Base-by-base conservation (phyloP, 192 early-diverging fungal genomes). In the Dimargaris verticillata region DNA sequence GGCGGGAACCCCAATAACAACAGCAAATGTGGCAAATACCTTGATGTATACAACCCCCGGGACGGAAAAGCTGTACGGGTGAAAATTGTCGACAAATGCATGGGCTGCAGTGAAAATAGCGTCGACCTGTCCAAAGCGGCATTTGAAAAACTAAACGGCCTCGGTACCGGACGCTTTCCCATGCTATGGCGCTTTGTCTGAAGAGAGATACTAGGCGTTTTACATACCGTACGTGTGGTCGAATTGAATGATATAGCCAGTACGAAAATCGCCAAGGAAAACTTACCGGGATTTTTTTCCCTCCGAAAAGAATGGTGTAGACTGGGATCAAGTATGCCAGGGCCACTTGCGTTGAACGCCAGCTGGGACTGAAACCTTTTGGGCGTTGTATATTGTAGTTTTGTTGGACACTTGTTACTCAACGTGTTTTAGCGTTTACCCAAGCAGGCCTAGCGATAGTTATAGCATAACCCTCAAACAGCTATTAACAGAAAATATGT, bases 1-100 rank as follows among this genome's bases (percentile, higher is more conserved):
- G 26, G 26, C 49, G 49, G 49, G 22, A 51, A 51, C 49, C 49
- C 49, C 26, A 51, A 51, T 26, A 51, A 51, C 20, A 51, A 51
- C 26, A 11, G 22, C 49, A 20, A 25, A 25, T 51, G 49, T 18
- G 49, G 49, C 26, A 51, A 26, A 26, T 51, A 18, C 18, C 20
- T 51, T 26, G 49, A 51, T 20, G n/a, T 51, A 0, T 25, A 11
- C 3, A 26, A 26, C 22, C 11, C 0, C 2, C 11, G 2, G 49
- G 18, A 18, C 26, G 22, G 49, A 11, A 51, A 51, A 51, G 33
- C 33, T 38, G 49, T 51, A 18, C 18, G 49, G 49, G 49, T 26
- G 49, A 51, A 51, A n/a, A n/a, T 51, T 1, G 49, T 51, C 49
- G 49, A 51, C 49, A 20, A 26, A 26, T 51, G 49, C 49, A 26